Conservation (phyloP, 495 filamentous ascomycete species). For the Penicillium verhagenii region DNA sequence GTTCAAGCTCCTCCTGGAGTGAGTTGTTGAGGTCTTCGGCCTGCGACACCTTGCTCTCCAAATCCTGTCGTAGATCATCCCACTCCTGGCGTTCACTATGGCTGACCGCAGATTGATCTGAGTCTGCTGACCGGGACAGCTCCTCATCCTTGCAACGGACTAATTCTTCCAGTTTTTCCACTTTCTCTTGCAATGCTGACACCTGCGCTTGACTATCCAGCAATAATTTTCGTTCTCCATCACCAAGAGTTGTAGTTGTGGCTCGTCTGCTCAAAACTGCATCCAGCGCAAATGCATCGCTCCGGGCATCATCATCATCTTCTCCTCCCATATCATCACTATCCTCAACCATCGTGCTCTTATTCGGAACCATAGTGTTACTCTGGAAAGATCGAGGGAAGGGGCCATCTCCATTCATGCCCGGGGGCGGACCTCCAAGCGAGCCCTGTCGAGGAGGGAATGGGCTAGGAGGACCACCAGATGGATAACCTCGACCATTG, state of each 20-base stretch:
- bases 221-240: constrained; percentile 68
- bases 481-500: constrained; percentile 39
- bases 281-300: constrained; percentile 64
- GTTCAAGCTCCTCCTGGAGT: constrained; percentile 74
- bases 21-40: constrained; percentile 75
- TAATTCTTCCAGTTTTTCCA: constrained; percentile 65
- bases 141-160: constrained; percentile 59
- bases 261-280: constrained; percentile 57
- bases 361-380: constrained; percentile 94
- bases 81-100: constrained; percentile 61
- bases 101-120: constrained; percentile 28
- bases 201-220: constrained; percentile 78
- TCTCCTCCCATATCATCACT: constrained; percentile 70
- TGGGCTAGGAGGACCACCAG: constrained; percentile 39
- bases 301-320: constrained; percentile 62
- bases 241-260: constrained; percentile 49
- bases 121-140: constrained; percentile 40
- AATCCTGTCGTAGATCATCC: constrained; percentile 65
- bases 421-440: constrained; percentile 43
- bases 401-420: constrained; percentile 52
- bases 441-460: constrained; percentile 49
- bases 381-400: constrained; percentile 89
- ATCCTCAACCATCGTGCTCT: constrained; percentile 97
- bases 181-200: constrained; percentile 67
- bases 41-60: constrained; percentile 77